Base-by-base conservation (phyloP, 2,329 filamentous ascomycete species). In the Coniochaeta ligniaria region DNA sequence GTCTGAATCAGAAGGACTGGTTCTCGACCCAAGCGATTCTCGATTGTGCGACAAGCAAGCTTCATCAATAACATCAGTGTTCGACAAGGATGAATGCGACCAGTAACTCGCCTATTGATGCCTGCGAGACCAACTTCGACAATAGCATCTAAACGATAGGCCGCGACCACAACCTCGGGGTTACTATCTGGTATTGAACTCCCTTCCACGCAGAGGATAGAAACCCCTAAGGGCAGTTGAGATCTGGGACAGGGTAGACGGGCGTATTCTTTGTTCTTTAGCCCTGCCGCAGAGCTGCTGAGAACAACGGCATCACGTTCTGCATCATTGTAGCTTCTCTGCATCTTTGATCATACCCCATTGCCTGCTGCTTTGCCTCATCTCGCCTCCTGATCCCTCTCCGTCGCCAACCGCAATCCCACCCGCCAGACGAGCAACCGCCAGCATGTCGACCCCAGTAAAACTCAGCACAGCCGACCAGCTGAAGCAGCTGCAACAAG, bases 401-500 rank as follows among this genome's bases (percentile, higher is more conserved):
- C 35, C 12, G 35, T 11, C 35, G 35, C 35, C 35, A 36, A 36
- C 8, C 35, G 3, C 35, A 14, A 36, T 5, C 12, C 35, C n/a
- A 31, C 26, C 16, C 28, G 14, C 14, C 57, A 52, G 14, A 31
- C 22, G 14, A 17, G 5, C 9, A 28, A 22, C 9, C 47, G 22
- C 14, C 47, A 22, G 9, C 14, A 86, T 87, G 81, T 81, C 83
- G 67, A 74, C 79, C 58, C 67, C 79, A 60, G 68, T 76, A 61
- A 70, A 73, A 17, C 78, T 85, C 60, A 83, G 85, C 35, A 83
- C 92, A 63, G 80, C 83, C 70, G 88, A 92, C 70, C 91, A 94
- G 76, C 85, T 98, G 69, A 84, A 86, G 68, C 93, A 97, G 80
- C 88, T 99, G 67, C 88, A 96, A 73, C 88, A 90, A 69, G 95